A percentile compares a stretch with the other conserved stretches of the same genome.
Conservation (phyloP, 2,329 filamentous ascomycete species). For the Aspergillus tubingensis region DNA sequence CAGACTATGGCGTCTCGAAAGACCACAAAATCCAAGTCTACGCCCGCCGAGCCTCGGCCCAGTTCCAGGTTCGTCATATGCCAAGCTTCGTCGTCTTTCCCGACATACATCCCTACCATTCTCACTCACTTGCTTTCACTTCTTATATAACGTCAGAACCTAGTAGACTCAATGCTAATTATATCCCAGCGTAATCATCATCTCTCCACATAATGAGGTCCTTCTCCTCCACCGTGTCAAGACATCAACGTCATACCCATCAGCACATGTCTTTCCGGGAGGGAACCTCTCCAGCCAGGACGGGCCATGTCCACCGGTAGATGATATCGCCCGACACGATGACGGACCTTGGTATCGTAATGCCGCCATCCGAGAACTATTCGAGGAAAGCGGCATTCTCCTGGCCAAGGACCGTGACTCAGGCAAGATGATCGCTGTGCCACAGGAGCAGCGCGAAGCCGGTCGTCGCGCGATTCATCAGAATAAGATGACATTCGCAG, state of each 20-base stretch:
- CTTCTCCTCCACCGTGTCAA: slow-evolving; percentile 83
- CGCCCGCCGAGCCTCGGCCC: slow-evolving; percentile 56
- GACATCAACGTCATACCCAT: slow-evolving; percentile 80
- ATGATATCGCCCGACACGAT: slow-evolving; percentile 61
- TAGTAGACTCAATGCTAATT: slow-evolving; percentile 11
- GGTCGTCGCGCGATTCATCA: slow-evolving; percentile 70
- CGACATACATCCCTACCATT: not conserved
- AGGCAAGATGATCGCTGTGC: slow-evolving; percentile 61
- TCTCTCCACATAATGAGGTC: slow-evolving; percentile 85
- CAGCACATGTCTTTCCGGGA: slow-evolving; percentile 93
- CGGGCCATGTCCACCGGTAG: slow-evolving; percentile 56
- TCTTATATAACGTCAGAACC: not conserved
- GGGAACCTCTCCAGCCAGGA: slow-evolving; percentile 79
- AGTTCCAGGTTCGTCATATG: slow-evolving; percentile 59
- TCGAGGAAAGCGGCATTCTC: slow-evolving; percentile 91
- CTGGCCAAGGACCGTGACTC: slow-evolving; percentile 57
- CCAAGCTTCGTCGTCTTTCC: not conserved
- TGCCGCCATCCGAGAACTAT: slow-evolving; percentile 85
- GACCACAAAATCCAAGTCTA: slow-evolving; percentile 34
- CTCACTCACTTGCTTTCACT: not conserved
- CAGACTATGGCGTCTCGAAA: slow-evolving; percentile 27
- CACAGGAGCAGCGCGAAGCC: slow-evolving; percentile 60
- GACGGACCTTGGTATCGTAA: slow-evolving; percentile 76
- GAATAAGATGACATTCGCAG: slow-evolving; percentile 64
- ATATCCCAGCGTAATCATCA: slow-evolving; percentile 68